Evolutionary conservation across 805 yeast species (phyloP).

Genomic region (Pichia gijzeniarum): DNA sequence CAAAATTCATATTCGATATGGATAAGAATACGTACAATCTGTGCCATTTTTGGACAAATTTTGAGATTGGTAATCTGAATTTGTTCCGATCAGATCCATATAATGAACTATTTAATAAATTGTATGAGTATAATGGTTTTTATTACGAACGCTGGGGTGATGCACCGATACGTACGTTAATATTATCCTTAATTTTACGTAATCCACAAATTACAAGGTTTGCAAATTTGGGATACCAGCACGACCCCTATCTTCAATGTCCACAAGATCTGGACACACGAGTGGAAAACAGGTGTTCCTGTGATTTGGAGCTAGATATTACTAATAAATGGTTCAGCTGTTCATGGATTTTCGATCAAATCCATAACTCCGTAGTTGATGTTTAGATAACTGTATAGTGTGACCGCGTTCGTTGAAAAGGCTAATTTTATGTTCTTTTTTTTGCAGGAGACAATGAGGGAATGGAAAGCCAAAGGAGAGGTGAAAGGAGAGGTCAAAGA

Average conservation of each 20-base stretch:
- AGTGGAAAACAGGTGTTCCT: slow-evolving; percentile 53
- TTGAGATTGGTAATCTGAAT: slow-evolving; percentile 69
- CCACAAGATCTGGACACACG: slow-evolving; percentile 58
- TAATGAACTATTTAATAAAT: slow-evolving; percentile 53
- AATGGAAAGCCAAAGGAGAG: no score
- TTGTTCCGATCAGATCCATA: slow-evolving; percentile 69
- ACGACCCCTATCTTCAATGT: slow-evolving; percentile 74
- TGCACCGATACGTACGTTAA: slow-evolving; percentile 74
- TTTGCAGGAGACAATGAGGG: no score
- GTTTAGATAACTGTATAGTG: not conserved
- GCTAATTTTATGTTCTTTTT: no score
- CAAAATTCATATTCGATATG: slow-evolving; percentile 56
- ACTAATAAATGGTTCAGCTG: slow-evolving; percentile 43
- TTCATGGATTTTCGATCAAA: slow-evolving; percentile 30
- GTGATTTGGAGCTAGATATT: slow-evolving; percentile 64
- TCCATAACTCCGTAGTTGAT: not conserved
- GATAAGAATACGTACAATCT: slow-evolving; percentile 56
- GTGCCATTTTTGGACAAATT: slow-evolving; percentile 88
- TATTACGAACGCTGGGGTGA: slow-evolving; percentile 92
- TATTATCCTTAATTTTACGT: slow-evolving; percentile 62
- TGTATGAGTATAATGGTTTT: slow-evolving; percentile 79
- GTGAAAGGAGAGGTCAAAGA: no score
- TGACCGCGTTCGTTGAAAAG: no score
- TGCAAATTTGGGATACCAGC: slow-evolving; percentile 73
- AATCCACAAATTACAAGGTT: slow-evolving; percentile 67